Base-by-base conservation (phyloP, 306 rosid species). In the Corylus avellana region DNA sequence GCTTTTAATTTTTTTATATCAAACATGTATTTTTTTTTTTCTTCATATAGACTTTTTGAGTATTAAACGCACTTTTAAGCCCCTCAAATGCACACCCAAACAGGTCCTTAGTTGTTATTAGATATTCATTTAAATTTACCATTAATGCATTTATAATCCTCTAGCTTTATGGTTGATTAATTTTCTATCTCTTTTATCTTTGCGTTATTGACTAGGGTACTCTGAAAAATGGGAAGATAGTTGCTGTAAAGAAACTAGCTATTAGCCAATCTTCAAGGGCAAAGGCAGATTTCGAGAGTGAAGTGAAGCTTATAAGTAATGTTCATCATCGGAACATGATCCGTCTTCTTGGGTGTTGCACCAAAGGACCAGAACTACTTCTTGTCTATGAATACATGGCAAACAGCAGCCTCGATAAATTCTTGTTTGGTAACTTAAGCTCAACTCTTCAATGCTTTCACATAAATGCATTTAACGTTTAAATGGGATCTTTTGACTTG, bases 331-430 rank as follows among this genome's bases (percentile, higher is more conserved):
- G 91, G 47, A 90, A 92, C 79, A 86, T 92, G 0, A 85, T 89
- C 75, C 83, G 92, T 20, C 94, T 92, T 68, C 90, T 92, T 32
- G 97, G 97, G 55, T 90, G 93, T 66, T 88, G 91, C 62, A 84
- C 75, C 70, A 86, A 87, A 77, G 97, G 92, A 37, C 87, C 72
- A 54, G 90, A 90, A 29, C 82, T 90, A 78, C 89, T 92, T 78
- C 97, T 92, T 66, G 90, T 92, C 54, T 90, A 85, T 70, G 92
- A 92, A 62, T 90, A 81, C 89, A 92, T 90, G 93, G 78, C 87
- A 51, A 90, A 90, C 56, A 86, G 37, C 71, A 92, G 94, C 64
- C 80, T 89, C 1, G 93, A 92, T 76, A 89, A 55, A 86, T 90
- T 86, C 91, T 80, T 92, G 80, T 92, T 87, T 75, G 94, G 97